Base-by-base conservation (phyloP, 2,329 filamentous ascomycete species). In the Pseudopyricularia cyperi region DNA sequence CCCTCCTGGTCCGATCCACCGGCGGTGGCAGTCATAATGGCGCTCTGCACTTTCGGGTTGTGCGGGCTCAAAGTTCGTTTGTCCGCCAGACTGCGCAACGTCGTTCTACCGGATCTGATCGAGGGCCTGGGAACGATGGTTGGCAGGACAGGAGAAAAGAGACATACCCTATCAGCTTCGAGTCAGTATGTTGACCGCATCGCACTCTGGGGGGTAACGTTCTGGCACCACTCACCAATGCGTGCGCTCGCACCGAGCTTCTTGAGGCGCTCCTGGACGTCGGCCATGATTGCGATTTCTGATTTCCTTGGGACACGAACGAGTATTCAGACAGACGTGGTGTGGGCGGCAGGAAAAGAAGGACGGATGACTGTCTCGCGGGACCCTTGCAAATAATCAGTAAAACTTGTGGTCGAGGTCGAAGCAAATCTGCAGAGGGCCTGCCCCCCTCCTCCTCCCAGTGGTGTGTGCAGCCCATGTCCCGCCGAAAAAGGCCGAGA, bases 201-300 rank as follows among this genome's bases (percentile, higher is more conserved):
- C 37, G 37, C 37, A 42, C 14, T 42, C 37, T 19, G 22, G 17
- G 37, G 17, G n/a, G n/a, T 42, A 42, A 19, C 22, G 11, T 9
- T 42, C 19, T n/a, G 37, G 37, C 37, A 42, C n/a, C 37, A 42
- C 37, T 48, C 80, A 87, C 85, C 85, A 72, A 83, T 87, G 68
- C 74, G 73, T 64, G 73, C 73, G 58, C 64, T 65, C 56, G 67
- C 69, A 66, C 73, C 74, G 57, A 77, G 74, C 74, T 78, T 78
- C 74, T 77, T 78, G 63, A 78, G 71, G 62, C 75, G 72, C 69
- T 78, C 75, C 69, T 78, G 75, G 60, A 78, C 64, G 64, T 77
- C 75, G 63, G 71, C 69, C 74, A 78, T 78, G 63, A 55, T 63
- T 55, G 56, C 50, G 54, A 55, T 47, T 37, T 47, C 51, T 33